Percentiles rank a stretch among this genome's conserved stretches.
Evolutionary conservation across 2,329 filamentous ascomycete genomes (phyloP).

Genomic region (Hortaea werneckii): DNA sequence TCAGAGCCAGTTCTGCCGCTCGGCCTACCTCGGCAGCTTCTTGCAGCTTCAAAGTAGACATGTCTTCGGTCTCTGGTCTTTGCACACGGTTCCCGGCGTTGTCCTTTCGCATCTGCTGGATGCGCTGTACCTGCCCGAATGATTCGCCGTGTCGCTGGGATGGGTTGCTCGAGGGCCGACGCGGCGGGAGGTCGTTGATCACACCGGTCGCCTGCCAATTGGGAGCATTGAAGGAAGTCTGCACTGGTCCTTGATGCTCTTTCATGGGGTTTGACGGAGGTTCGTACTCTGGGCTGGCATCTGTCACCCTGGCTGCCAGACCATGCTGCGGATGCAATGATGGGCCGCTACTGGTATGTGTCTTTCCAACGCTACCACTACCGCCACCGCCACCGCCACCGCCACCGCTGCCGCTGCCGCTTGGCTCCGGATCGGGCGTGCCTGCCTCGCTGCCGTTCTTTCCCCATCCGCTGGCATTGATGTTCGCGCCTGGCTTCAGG

Average conservation of each 20-base stretch:
- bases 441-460: not conserved
- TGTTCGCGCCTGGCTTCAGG: slow-evolving; percentile 10
- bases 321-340: not conserved
- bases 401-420: not conserved
- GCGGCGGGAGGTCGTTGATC: slow-evolving; percentile 58
- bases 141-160: slow-evolving; percentile 27
- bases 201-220: slow-evolving; percentile 70
- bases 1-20: slow-evolving; percentile 73
- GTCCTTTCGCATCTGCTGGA: slow-evolving; percentile 21
- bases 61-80: slow-evolving; percentile 51
- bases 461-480: slow-evolving; percentile 5
- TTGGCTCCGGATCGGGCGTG: slow-evolving; percentile 1
- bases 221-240: slow-evolving; percentile 48
- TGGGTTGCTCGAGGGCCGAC: slow-evolving; percentile 3
- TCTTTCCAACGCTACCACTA: not conserved
- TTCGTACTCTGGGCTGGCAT: slow-evolving; percentile 14
- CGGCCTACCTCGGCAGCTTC: slow-evolving; percentile 70
- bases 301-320: slow-evolving; percentile 30
- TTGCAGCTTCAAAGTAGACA: slow-evolving; percentile 32
- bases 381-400: not conserved
- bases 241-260: slow-evolving; percentile 25
- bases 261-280: slow-evolving; percentile 1
- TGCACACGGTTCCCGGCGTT: slow-evolving; percentile 12
- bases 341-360: not conserved
- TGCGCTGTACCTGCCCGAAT: slow-evolving; percentile 18